phyloP scores from a whole-genome alignment of 257 asterid genomes.

The Parsonsia alboflavescens region DNA sequence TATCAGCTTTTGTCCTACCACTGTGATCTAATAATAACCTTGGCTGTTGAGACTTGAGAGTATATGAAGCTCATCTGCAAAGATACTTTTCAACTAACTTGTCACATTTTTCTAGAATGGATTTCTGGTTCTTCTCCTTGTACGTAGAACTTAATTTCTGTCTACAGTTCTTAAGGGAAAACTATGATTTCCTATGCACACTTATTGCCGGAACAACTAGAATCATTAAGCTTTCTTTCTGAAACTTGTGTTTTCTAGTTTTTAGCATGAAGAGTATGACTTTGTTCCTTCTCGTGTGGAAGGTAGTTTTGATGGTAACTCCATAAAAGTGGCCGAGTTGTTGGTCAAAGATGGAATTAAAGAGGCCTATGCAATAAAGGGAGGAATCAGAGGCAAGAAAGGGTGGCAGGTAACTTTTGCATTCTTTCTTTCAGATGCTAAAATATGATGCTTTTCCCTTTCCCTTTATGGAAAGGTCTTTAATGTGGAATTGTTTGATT shows the following conservation, averaged over 20 bases:
- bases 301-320: constrained; percentile 97
- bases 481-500: not conserved
- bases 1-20: not conserved
- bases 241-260: not conserved
- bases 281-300: constrained; percentile 47
- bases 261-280: not conserved
- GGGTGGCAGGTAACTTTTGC: constrained; percentile 75
- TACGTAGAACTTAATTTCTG: not conserved
- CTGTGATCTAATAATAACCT: not conserved
- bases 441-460: not conserved
- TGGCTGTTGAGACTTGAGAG: not conserved
- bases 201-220: not conserved
- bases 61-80: not conserved
- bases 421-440: constrained; percentile 6
- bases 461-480: not conserved
- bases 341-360: constrained; percentile 73
- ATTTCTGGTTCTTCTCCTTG: not conserved
- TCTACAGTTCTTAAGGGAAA: not conserved
- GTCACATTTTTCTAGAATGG: not conserved
- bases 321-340: constrained; percentile 81
- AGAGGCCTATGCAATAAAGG: constrained; percentile 90
- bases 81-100: not conserved
- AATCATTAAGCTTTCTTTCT: not conserved
- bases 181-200: not conserved
- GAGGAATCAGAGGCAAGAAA: constrained; percentile 82